Evolutionary conservation across 129 eudicot genomes (phyloP).

Genomic region (Mikania micrantha): DNA sequence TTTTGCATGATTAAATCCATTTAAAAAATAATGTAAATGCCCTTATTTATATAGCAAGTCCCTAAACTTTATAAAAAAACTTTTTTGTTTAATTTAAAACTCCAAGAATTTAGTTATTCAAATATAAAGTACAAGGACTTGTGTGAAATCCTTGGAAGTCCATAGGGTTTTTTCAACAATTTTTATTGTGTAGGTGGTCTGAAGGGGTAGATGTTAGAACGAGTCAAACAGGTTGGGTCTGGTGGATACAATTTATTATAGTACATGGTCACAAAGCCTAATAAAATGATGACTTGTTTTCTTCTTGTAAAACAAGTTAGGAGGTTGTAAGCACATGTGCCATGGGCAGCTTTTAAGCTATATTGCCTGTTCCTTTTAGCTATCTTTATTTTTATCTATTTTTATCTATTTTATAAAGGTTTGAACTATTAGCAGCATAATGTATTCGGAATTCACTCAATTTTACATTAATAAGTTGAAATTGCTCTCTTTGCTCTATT

Average conservation of each 20-base stretch:
- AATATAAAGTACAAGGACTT: not conserved
- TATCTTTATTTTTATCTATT: not conserved
- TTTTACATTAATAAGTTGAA: not conserved
- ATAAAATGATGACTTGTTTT: not conserved
- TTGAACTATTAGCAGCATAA: not conserved
- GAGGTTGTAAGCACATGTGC: not conserved
- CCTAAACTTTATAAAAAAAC: not conserved
- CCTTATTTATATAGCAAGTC: not conserved
- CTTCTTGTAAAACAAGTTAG: not conserved
- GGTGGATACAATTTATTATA: not conserved
- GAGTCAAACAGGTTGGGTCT: too few relatives aligned
- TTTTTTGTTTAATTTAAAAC: too few relatives aligned
- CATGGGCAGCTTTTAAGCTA: not conserved
- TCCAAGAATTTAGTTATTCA: not conserved
- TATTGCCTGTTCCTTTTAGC: not conserved
- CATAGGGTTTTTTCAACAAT: too few relatives aligned
- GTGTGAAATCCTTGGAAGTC: not conserved
- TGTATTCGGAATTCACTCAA: not conserved
- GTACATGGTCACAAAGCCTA: not conserved
- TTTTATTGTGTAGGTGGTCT: not conserved
- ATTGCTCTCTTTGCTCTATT: not conserved
- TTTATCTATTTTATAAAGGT: not conserved
- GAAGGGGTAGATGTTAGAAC: not conserved
- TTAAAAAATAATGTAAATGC: not conserved
- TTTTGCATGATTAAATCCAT: not conserved